Conservation (phyloP, 345 rosid genomes). For the Raphanus sativus region DNA sequence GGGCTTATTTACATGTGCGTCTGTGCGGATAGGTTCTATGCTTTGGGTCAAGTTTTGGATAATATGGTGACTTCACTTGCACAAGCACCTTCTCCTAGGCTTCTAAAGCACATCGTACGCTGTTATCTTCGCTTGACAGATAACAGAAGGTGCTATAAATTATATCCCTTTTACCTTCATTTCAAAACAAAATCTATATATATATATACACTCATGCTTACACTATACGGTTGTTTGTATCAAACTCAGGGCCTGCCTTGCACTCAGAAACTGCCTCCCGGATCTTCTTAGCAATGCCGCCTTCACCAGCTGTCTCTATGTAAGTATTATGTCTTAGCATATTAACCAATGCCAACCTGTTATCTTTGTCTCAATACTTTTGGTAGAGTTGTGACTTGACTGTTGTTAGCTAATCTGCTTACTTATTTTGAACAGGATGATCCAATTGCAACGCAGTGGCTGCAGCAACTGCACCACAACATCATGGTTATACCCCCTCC, state of each 20-base stretch:
- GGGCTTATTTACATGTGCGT: neutral
- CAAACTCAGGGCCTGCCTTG: slow-evolving; percentile 56
- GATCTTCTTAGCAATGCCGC: slow-evolving; percentile 69
- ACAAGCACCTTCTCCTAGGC: neutral
- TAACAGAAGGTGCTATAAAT: neutral
- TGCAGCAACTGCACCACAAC: slow-evolving; percentile 71
- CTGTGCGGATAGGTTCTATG: neutral
- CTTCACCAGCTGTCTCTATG: slow-evolving; percentile 71
- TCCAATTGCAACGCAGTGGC: slow-evolving; percentile 69
- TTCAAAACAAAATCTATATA: neutral
- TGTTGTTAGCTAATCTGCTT: slow-evolving; percentile 7
- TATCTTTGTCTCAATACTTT: neutral
- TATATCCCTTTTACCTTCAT: neutral
- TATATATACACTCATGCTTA: neutral
- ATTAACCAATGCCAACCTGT: neutral
- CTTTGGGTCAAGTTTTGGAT: neutral
- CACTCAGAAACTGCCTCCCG: slow-evolving; percentile 71
- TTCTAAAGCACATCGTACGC: neutral
- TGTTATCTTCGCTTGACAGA: neutral
- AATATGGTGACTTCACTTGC: neutral
- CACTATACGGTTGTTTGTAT: neutral
- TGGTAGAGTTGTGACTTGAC: neutral
- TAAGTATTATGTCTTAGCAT: slow-evolving; percentile 43
- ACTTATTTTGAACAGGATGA: slow-evolving; percentile 62
- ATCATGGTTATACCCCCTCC: slow-evolving; percentile 47